Evolutionary conservation across 106 monocot species (phyloP).

Genomic region (Amphibolis antarctica): DNA sequence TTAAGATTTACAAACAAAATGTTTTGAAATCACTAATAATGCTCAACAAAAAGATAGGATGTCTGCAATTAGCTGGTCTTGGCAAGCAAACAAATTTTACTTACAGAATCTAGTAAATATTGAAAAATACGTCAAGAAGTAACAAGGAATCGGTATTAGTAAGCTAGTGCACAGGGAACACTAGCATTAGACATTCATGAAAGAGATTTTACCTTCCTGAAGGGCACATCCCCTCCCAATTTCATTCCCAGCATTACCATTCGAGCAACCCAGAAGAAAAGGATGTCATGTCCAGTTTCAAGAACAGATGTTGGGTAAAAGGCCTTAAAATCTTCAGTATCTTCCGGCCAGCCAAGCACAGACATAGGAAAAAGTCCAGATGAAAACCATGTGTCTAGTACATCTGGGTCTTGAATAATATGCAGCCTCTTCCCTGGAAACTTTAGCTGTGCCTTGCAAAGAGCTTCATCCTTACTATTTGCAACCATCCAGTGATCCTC

Average conservation of each 20-base stretch:
- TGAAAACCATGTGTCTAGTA: conserved; percentile 97
- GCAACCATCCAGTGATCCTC: conserved; percentile 91
- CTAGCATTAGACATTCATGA: neutral
- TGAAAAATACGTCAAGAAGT: too few species aligned
- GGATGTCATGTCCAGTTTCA: conserved; percentile 94
- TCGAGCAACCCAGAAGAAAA: conserved; percentile 99
- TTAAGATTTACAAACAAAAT: neutral
- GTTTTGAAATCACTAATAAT: too few species aligned
- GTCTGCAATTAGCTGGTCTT: too few species aligned
- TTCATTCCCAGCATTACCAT: conserved; percentile 99
- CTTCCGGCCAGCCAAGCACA: conserved; percentile 96
- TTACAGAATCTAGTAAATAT: too few species aligned
- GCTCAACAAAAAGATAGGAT: too few species aligned
- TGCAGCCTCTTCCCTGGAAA: conserved; percentile 54
- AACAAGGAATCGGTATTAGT: neutral
- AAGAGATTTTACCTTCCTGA: conserved; percentile 62
- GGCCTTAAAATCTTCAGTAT: conserved; percentile 52
- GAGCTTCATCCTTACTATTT: conserved; percentile 63
- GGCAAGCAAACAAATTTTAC: too few species aligned
- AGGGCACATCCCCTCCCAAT: conserved; percentile 93
- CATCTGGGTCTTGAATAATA: conserved; percentile 84
- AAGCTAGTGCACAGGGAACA: neutral
- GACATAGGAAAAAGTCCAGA: conserved; percentile 85
- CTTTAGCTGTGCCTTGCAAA: conserved; percentile 31
- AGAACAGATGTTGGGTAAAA: conserved; percentile 96